phyloP scores from a whole-genome alignment of 495 filamentous ascomycete genomes.

The Xylaria curta region DNA sequence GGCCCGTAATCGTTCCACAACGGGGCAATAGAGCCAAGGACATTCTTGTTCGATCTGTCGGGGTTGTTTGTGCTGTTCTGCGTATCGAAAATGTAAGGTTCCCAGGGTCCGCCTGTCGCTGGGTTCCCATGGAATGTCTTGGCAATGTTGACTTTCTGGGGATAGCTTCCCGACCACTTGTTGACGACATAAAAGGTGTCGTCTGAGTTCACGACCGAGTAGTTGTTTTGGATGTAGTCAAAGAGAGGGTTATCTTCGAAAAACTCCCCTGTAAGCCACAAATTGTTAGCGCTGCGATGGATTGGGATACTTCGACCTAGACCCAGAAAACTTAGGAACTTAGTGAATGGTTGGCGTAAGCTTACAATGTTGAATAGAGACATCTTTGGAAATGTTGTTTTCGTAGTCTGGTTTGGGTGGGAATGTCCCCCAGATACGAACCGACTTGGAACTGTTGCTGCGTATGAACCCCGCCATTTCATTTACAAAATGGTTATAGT shows the following conservation, averaged over 20 bases:
- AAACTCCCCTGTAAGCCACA: constrained; percentile 51
- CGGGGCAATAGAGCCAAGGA: constrained; percentile 53
- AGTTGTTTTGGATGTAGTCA: constrained; percentile 58
- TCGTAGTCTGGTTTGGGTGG: constrained; percentile 48
- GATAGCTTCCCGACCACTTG: constrained; percentile 56
- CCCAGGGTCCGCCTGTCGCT: constrained; percentile 44
- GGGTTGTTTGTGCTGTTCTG: constrained; percentile 54
- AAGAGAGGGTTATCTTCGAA: constrained; percentile 54
- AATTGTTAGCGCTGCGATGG: neutral
- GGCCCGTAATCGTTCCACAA: constrained; percentile 61
- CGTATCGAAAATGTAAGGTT: constrained; percentile 56
- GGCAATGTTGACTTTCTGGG: constrained; percentile 48
- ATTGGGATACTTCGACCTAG: neutral
- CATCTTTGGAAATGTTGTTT: constrained; percentile 51
- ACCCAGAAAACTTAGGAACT: neutral
- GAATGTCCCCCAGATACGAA: constrained; percentile 62
- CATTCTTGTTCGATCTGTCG: constrained; percentile 41
- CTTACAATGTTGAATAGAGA: constrained; percentile 46
- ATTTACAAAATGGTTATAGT: constrained; percentile 59
- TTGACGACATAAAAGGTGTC: constrained; percentile 57
- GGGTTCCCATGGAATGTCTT: constrained; percentile 55
- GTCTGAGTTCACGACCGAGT: constrained; percentile 60
- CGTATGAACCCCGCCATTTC: constrained; percentile 52
- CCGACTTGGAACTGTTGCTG: constrained; percentile 46
- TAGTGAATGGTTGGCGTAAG: neutral